These are phyloP conservation scores for Paecilomyces fulvus DNA, from an alignment of 2,329 filamentous ascomycete genomes.

Conservation along the genomic window DNA sequence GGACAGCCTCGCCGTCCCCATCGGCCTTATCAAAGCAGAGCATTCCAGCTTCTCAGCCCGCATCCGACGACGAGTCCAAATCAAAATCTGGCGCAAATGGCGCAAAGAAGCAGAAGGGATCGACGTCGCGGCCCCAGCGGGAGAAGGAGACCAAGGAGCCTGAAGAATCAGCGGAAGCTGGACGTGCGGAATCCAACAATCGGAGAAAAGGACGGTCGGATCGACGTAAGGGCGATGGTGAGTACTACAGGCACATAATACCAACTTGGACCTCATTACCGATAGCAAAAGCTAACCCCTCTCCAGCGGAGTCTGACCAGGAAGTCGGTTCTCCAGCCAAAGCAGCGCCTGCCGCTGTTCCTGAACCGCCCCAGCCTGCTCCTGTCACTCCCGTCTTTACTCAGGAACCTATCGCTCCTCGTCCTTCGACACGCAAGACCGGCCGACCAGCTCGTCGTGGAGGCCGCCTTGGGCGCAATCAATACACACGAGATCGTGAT, in stretches of 20 bases:
- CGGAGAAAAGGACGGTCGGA: constrained; percentile 78
- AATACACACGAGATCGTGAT: constrained; percentile 72
- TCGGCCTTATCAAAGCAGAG: constrained; percentile 46
- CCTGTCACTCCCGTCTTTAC: constrained; percentile 33
- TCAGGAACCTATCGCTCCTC: constrained; percentile 27
- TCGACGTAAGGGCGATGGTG: constrained; percentile 72
- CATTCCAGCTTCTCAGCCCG: constrained; percentile 35
- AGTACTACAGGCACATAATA: constrained; percentile 6
- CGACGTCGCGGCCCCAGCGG: constrained; percentile 45
- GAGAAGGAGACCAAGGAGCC: constrained; percentile 40
- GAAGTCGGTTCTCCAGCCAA: constrained; percentile 53
- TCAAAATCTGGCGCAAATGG: constrained; percentile 25
- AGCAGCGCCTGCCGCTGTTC: constrained; percentile 26
- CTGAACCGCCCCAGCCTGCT: constrained; percentile 34
- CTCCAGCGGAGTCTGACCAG: constrained; percentile 57
- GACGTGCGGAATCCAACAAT: constrained; percentile 64
- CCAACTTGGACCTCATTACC: neutral
- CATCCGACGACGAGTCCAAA: constrained; percentile 60
- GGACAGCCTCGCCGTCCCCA: constrained; percentile 68
- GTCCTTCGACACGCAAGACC: constrained; percentile 50
- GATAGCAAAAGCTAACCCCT: constrained; percentile 27
- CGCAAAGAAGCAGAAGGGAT: constrained; percentile 53
- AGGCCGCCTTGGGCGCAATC: constrained; percentile 60
- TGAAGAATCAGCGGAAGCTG: constrained; percentile 58
- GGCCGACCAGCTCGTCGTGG: constrained; percentile 58